Evolutionary conservation across 2,329 filamentous ascomycete species (phyloP).

Genomic region (Aurifilum marmelostoma): DNA sequence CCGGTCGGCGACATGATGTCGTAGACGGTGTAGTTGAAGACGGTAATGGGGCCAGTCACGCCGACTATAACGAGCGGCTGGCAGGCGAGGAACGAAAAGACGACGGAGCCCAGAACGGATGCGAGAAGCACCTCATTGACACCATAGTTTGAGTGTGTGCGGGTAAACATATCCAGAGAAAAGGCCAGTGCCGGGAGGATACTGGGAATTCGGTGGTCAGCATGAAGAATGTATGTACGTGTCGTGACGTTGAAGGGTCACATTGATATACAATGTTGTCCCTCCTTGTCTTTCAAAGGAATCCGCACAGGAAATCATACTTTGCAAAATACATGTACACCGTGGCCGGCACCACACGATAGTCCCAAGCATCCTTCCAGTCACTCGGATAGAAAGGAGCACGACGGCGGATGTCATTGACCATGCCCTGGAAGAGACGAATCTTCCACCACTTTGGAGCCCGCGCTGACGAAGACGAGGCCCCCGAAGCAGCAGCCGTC

Average conservation of each 20-base stretch:
- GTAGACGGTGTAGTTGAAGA: constrained; percentile 94
- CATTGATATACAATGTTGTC: too few species aligned
- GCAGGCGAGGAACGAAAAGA: constrained; percentile 78
- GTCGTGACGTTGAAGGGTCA: not conserved
- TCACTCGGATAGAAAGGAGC: constrained; percentile 80
- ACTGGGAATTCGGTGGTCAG: constrained; percentile 48
- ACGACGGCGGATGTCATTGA: constrained; percentile 74
- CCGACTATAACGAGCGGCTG: constrained; percentile 91
- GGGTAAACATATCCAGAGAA: constrained; percentile 90
- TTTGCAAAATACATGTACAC: constrained; percentile 96
- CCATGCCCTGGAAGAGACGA: constrained; percentile 76
- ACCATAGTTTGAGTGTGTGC: constrained; percentile 81
- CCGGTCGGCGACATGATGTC: constrained; percentile 80
- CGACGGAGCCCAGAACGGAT: constrained; percentile 79
- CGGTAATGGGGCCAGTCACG: constrained; percentile 87
- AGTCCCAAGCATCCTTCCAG: constrained; percentile 87
- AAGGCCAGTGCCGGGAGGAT: constrained; percentile 87
- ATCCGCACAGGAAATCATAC: constrained; percentile 51
- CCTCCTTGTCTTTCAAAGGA: too few species aligned
- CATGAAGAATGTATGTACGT: not conserved
- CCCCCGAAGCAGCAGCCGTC: constrained; percentile 19
- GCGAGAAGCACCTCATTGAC: constrained; percentile 90
- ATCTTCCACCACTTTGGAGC: constrained; percentile 71
- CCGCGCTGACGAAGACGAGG: not conserved
- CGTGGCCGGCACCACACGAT: constrained; percentile 83